phyloP scores from a whole-genome alignment of 768 basidiomycete genomes.

The Termitomyces sp. region DNA sequence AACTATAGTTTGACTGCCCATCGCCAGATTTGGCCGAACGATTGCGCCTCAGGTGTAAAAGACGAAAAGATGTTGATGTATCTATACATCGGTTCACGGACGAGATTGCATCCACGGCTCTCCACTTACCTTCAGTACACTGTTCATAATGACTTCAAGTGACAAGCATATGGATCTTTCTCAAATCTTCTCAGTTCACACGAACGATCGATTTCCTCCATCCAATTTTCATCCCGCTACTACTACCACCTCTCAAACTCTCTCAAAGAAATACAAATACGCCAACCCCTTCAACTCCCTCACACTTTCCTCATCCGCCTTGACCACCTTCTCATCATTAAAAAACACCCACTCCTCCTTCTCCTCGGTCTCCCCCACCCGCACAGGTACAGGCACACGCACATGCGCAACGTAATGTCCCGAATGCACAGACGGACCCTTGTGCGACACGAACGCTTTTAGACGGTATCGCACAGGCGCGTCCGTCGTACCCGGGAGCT shows the following conservation, averaged over 20 bases:
- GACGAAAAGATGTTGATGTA: too few relatives aligned
- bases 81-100: too few relatives aligned
- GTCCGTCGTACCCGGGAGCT: conserved; percentile 40
- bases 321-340: conserved; percentile 95
- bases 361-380: conserved; percentile 16
- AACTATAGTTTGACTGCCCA: too few relatives aligned
- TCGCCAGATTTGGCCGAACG: too few relatives aligned
- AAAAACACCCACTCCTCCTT: conserved; percentile 81
- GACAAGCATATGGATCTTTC: too few relatives aligned
- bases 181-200: not conserved
- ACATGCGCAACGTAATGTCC: conserved; percentile 92
- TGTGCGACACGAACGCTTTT: conserved; percentile 96
- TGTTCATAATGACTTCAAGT: too few relatives aligned
- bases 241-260: conserved; percentile 23
- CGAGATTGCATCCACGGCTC: too few relatives aligned
- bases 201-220: not conserved
- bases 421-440: conserved; percentile 92
- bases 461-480: conserved; percentile 78
- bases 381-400: conserved; percentile 19
- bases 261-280: conserved; percentile 93
- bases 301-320: conserved; percentile 80
- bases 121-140: too few relatives aligned
- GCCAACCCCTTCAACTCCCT: conserved; percentile 77
- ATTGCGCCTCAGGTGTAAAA: too few relatives aligned
- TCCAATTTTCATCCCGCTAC: not conserved